Evolutionary conservation across 2,329 filamentous ascomycete species (phyloP).

Genomic region (Malbranchea cinnamomea): DNA sequence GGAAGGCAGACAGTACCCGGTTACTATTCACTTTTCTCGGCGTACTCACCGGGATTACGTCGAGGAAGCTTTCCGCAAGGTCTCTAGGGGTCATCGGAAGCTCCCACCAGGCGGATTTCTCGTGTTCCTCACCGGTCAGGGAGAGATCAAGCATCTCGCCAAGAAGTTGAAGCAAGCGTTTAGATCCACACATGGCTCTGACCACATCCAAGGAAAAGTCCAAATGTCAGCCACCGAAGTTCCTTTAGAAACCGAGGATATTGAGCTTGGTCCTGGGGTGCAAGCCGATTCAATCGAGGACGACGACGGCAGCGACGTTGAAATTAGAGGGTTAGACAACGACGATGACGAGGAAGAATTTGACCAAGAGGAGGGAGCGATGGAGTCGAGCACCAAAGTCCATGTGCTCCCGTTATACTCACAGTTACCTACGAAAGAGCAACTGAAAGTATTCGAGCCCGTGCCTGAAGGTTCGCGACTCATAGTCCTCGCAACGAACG

Average conservation of each 20-base stretch:
- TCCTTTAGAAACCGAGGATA: conserved; percentile 70
- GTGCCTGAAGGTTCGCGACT: conserved; percentile 69
- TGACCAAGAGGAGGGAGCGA: conserved; percentile 48
- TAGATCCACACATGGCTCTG: conserved; percentile 35
- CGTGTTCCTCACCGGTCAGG: conserved; percentile 86
- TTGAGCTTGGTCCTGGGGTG: conserved; percentile 56
- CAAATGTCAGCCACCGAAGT: conserved; percentile 62
- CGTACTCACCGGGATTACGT: conserved; percentile 76
- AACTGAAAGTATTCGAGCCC: conserved; percentile 77
- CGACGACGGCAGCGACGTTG: conserved; percentile 39
- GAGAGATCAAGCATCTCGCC: conserved; percentile 74
- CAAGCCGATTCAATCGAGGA: conserved; percentile 37
- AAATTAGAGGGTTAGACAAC: conserved; percentile 44
- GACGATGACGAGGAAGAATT: conserved; percentile 52
- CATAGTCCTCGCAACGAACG: conserved; percentile 86
- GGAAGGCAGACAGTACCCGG: conserved; percentile 81
- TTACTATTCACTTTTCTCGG: conserved; percentile 77
- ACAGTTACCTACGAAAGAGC: conserved; percentile 75
- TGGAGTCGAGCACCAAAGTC: conserved; percentile 50
- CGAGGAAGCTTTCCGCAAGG: conserved; percentile 77
- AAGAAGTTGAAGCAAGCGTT: conserved; percentile 61
- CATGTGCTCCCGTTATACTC: conserved; percentile 92
- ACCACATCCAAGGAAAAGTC: conserved; percentile 49
- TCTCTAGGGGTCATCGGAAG: conserved; percentile 75
- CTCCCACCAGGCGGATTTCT: conserved; percentile 81